These are phyloP conservation scores for Hansenula sp. DNA, from an alignment of 1,139 yeast species.

Conservation along the genomic window DNA sequence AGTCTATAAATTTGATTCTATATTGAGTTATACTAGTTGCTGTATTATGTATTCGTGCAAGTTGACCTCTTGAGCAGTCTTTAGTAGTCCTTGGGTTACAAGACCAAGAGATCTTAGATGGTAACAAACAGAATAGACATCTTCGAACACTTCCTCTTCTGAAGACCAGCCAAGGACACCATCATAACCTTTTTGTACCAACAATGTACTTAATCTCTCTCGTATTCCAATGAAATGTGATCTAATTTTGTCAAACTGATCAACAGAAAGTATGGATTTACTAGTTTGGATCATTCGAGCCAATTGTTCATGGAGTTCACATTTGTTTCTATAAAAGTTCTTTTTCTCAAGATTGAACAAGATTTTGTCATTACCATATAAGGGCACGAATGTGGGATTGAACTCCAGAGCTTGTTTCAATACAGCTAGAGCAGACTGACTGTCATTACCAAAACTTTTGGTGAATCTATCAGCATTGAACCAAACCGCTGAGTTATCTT, in stretches of 20 bases:
- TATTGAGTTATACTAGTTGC: not conserved
- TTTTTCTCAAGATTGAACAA: conserved; percentile 49
- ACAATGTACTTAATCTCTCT: conserved; percentile 6
- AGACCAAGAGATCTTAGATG: conserved; percentile 4
- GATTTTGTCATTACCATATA: conserved; percentile 22
- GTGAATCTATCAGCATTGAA: conserved; percentile 20
- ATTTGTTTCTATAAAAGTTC: conserved; percentile 43
- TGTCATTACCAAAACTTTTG: conserved; percentile 7
- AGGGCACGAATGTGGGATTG: conserved; percentile 14
- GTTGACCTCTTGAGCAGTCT: not conserved
- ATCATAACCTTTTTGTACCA: conserved; percentile 22
- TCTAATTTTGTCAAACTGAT: conserved; percentile 8
- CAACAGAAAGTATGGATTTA: conserved; percentile 4
- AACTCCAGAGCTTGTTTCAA: conserved; percentile 12
- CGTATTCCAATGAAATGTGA: conserved; percentile 11
- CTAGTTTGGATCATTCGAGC: conserved; percentile 14
- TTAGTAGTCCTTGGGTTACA: not conserved
- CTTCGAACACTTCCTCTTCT: conserved; percentile 17
- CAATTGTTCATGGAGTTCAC: conserved; percentile 25
- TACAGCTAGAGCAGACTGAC: conserved; percentile 8
- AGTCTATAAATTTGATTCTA: not conserved
- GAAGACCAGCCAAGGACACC: conserved; percentile 35
- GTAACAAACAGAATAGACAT: conserved; percentile 8
- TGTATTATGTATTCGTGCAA: not conserved
- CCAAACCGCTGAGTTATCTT: conserved; percentile 27